Percentiles rank a stretch among this genome's conserved stretches.
These are phyloP conservation scores for Paraphoma chrysanthemicola DNA, from an alignment of 2,329 filamentous ascomycete genomes.

Conservation along the genomic window DNA sequence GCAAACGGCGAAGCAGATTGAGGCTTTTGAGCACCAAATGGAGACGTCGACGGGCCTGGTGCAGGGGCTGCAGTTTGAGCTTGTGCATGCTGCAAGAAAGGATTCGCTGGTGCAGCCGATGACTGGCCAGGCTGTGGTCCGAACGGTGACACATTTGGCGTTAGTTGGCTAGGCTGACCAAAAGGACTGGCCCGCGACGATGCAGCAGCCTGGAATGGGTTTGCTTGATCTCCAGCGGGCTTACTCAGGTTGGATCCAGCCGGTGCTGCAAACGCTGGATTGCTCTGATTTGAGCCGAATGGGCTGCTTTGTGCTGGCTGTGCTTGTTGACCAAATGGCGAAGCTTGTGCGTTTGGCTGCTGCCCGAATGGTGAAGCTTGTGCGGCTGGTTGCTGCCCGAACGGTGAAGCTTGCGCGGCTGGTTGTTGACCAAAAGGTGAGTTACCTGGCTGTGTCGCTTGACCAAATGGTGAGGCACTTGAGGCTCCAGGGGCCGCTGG, in stretches of 20 bases:
- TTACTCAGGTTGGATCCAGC: slow-evolving; percentile 18
- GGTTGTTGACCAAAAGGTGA: slow-evolving; percentile 38
- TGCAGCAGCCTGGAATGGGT: slow-evolving; percentile 24
- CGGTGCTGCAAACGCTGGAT: slow-evolving; percentile 1
- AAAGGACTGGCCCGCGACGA: slow-evolving; percentile 30
- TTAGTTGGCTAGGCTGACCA: slow-evolving; percentile 46
- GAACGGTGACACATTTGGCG: slow-evolving; percentile 43
- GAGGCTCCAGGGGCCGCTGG: slow-evolving; percentile 47
- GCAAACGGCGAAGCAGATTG: slow-evolving; percentile 15
- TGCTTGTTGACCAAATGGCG: slow-evolving; percentile 19
- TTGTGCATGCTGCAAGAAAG: slow-evolving; percentile 29
- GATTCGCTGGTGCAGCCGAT: slow-evolving; percentile 19
- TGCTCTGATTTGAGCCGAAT: slow-evolving; percentile 17
- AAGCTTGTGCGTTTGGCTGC: slow-evolving; percentile 37
- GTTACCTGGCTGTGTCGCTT: background rate
- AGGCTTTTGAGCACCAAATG: slow-evolving; percentile 14
- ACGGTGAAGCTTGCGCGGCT: slow-evolving; percentile 34
- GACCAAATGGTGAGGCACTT: slow-evolving; percentile 25
- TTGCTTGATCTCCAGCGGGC: slow-evolving; percentile 13
- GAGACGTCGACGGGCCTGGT: slow-evolving; percentile 15
- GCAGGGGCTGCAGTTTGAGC: slow-evolving; percentile 10
- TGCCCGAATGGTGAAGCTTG: slow-evolving; percentile 29
- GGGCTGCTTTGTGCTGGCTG: background rate
- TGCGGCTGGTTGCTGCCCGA: slow-evolving; percentile 4
- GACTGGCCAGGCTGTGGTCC: slow-evolving; percentile 17